These are phyloP conservation scores for Scutellaria minor DNA, from an alignment of 257 asterid genomes.

Conservation along the genomic window DNA sequence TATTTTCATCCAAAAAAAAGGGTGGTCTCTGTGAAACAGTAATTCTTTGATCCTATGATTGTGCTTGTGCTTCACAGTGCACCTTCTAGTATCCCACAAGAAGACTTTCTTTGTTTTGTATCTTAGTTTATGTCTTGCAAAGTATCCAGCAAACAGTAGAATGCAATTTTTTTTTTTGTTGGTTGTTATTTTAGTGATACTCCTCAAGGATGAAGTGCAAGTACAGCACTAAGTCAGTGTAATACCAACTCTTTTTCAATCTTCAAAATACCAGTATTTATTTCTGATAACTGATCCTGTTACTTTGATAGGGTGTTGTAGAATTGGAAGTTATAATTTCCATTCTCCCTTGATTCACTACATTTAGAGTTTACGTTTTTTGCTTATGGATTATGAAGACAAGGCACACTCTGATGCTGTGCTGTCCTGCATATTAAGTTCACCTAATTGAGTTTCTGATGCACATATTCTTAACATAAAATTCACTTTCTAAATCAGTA, in stretches of 20 bases:
- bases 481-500: conserved; percentile 30
- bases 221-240: conserved; percentile 3
- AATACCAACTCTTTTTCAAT: neutral
- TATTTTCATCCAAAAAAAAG: neutral
- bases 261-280: neutral
- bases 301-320: conserved; percentile 21
- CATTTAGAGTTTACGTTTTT: neutral
- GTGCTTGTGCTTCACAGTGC: conserved; percentile 5
- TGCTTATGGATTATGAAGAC: too few species aligned
- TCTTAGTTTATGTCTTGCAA: neutral
- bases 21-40: conserved; percentile 9
- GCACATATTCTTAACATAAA: neutral
- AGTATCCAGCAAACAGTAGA: neutral
- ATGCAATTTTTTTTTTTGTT: neutral
- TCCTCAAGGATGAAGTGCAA: neutral
- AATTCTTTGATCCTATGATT: conserved; percentile 19
- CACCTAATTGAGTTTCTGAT: conserved; percentile 15
- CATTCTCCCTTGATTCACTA: neutral
- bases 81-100: conserved; percentile 18
- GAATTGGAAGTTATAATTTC: conserved; percentile 6
- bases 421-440: conserved; percentile 5
- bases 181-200: neutral
- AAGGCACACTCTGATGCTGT: too few species aligned
- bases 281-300: neutral
- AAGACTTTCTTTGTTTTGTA: conserved; percentile 2